Evolutionary conservation across 1,284 basidiomycete species (phyloP), one percentile per base, ranked within the genome.

Genomic region (Albatrellus sp.): DNA sequence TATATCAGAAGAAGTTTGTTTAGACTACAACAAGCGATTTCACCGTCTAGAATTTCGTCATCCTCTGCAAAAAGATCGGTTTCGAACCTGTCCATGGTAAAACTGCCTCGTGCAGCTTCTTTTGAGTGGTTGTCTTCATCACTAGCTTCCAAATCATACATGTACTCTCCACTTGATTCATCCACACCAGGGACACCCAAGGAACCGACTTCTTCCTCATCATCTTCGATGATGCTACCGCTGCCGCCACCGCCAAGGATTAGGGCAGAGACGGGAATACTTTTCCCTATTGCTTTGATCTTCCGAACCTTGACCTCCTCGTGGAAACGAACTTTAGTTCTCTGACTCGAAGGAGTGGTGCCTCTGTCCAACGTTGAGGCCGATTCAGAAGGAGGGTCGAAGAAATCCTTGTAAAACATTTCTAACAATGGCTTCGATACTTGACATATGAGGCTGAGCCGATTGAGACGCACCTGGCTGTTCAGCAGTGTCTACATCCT

Each of bases 251-350:
- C 62, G 39, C 61, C 59, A 44, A 59, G 50, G 29, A 30, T 55
- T 53, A 68, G 58, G 16, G 58, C 51, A 4, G 64, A 66, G 17
- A 77, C 54, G 2, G 77, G 72, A 37, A 72, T 61, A 40, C 70
- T 73, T 57, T 74, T 77, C 38, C 83, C 80, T 35, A 74, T 75
- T 2, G 77, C 65, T 55, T 77, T 78, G 55, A 89, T 85, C 36
- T 75, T 82, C 61, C 80, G 88, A 33, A 90, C 82, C 42, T 78
- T 70, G 28, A 92, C 90, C 56, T 82, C 71, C 16, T 89, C 84
- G 57, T 82, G 73, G 59, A 92, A 92, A 20, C 83, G 78, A 7
- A 92, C 87, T 48, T 66, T 69, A 2, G 30, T 12, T 14, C 36
- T 67, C 55, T 24, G 58, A 50, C 35, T 58, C 58, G 57, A 47